These are phyloP conservation scores for Intubia oerlemansii DNA, from an alignment of 2,329 filamentous ascomycete species.

Conservation along the genomic window DNA sequence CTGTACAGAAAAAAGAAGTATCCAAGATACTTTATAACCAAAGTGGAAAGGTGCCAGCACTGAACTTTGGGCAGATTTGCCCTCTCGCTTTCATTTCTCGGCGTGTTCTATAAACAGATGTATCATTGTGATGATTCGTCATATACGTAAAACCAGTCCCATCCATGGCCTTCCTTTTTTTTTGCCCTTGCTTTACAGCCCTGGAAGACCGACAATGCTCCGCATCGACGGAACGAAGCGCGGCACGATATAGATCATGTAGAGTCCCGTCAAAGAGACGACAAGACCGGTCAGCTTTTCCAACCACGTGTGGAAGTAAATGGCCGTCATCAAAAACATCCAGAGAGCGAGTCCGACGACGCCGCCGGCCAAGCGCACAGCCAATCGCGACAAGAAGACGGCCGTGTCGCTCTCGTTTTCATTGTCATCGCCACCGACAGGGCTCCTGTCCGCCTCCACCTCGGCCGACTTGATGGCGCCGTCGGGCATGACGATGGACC, in stretches of 20 bases:
- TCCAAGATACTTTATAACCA: too few relatives aligned
- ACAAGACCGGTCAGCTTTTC: constrained; percentile 53
- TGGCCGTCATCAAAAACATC: constrained; percentile 98
- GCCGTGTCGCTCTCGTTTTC: constrained; percentile 10
- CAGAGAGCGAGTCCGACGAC: constrained; percentile 60
- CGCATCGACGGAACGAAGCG: constrained; percentile 25
- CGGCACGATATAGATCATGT: constrained; percentile 28
- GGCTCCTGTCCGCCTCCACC: constrained; percentile 19
- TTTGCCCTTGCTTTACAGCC: constrained; percentile 19
- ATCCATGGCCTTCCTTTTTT: too few relatives aligned
- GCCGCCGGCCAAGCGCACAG: constrained; percentile 26
- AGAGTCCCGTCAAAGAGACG: constrained; percentile 24
- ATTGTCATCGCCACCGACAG: not conserved
- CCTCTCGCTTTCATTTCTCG: too few relatives aligned
- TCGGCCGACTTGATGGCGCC: constrained; percentile 40
- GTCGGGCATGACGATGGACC: constrained; percentile 42
- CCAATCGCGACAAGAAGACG: constrained; percentile 2
- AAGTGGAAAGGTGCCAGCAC: too few relatives aligned
- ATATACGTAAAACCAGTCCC: too few relatives aligned
- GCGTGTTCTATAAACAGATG: too few relatives aligned
- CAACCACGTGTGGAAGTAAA: constrained; percentile 97
- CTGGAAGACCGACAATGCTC: constrained; percentile 25
- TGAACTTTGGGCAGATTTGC: too few relatives aligned
- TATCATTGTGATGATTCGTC: too few relatives aligned
- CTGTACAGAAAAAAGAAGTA: too few relatives aligned